phyloP scores from a whole-genome alignment of 441 rosid genomes.

The Melastoma candidum region DNA sequence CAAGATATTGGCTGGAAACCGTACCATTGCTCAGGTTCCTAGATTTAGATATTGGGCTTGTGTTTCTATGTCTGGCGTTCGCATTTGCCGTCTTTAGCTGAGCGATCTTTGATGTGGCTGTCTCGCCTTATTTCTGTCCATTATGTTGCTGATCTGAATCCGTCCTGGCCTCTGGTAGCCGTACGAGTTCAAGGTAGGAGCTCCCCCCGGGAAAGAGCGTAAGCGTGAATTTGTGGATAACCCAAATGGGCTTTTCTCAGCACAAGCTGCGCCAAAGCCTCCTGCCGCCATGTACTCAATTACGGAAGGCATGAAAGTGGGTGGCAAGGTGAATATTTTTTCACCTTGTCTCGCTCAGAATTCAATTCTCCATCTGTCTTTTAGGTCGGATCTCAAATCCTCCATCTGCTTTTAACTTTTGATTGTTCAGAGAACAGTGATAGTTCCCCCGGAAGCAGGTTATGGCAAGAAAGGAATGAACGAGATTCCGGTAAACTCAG shows the following conservation, averaged over 20 bases:
- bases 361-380: too few relatives aligned
- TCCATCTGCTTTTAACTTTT: not conserved
- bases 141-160: conserved; percentile 7
- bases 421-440: conserved; percentile 62
- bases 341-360: not conserved
- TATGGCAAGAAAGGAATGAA: conserved; percentile 85
- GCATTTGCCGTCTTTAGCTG: not conserved
- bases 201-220: conserved; percentile 76
- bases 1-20: conserved; percentile 88
- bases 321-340: conserved; percentile 59
- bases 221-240: conserved; percentile 78
- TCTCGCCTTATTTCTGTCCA: not conserved
- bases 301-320: conserved; percentile 82
- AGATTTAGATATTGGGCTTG: not conserved
- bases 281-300: conserved; percentile 80
- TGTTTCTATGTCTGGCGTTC: not conserved
- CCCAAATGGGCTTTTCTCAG: conserved; percentile 90
- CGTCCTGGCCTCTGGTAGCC: conserved; percentile 31
- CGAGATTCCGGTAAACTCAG: conserved; percentile 64
- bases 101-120: not conserved
- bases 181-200: conserved; percentile 79
- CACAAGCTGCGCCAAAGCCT: conserved; percentile 93
- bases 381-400: not conserved
- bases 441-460: conserved; percentile 80
- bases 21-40: conserved; percentile 68